phyloP scores from a whole-genome alignment of 805 yeast species.

The Candida michaelii region DNA sequence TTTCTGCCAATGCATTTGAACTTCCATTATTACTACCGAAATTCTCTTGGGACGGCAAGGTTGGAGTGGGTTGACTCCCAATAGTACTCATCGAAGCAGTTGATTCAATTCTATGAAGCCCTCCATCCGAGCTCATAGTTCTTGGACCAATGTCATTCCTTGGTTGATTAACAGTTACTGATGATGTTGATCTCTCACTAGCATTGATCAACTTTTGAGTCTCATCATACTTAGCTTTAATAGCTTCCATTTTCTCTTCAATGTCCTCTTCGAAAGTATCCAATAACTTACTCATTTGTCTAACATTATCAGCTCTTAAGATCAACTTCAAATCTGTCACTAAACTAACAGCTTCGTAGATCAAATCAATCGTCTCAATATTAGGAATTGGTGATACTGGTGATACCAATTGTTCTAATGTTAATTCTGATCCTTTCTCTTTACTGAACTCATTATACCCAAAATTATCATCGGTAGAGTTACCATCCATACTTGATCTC shows the following conservation, averaged over 20 bases:
- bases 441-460: constrained; percentile 19
- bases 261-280: constrained; percentile 29
- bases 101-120: constrained; percentile 13
- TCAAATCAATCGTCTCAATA: constrained; percentile 53
- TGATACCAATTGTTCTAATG: constrained; percentile 58
- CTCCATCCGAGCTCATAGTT: constrained; percentile 9
- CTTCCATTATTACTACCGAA: constrained; percentile 3
- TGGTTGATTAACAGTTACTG: not conserved
- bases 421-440: constrained; percentile 23
- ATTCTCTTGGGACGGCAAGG: not conserved
- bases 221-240: constrained; percentile 18
- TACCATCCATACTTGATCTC: constrained; percentile 20
- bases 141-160: constrained; percentile 6
- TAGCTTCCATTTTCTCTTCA: constrained; percentile 23
- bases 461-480: constrained; percentile 9
- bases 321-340: constrained; percentile 65
- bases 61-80: constrained; percentile 8
- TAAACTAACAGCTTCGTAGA: constrained; percentile 61
- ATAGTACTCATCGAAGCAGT: constrained; percentile 15
- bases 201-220: constrained; percentile 11
- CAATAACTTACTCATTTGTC: constrained; percentile 47
- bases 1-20: constrained; percentile 1
- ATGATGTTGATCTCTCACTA: constrained; percentile 7
- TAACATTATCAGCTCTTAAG: constrained; percentile 53
- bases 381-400: constrained; percentile 57